Conservation (phyloP, 805 yeast genomes). For the Huiozyma sinensis region DNA sequence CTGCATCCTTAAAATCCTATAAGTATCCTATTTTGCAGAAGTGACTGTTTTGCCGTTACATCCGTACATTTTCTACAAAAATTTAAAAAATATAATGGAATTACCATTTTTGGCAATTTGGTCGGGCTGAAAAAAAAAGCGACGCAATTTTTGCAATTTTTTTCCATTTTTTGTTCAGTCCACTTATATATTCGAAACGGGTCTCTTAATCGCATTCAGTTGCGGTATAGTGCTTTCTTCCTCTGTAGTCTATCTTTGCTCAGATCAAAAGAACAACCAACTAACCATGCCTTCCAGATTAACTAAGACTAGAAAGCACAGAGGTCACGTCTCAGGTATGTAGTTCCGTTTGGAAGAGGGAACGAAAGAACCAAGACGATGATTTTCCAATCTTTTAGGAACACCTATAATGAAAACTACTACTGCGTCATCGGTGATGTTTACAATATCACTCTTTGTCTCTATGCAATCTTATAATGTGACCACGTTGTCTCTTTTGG, state of each 20-base stretch:
- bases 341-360: constrained; percentile 32
- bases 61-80: background rate
- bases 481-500: no score
- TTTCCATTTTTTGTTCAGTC: background rate
- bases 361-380: constrained; percentile 34
- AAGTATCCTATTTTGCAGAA: no score
- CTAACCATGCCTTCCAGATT: constrained; percentile 93
- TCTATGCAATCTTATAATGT: no score
- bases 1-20: no score
- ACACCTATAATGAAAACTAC: background rate
- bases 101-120: no score
- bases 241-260: no score
- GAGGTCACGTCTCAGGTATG: constrained; percentile 99
- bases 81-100: background rate
- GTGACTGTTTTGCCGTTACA: background rate
- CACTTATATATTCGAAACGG: background rate
- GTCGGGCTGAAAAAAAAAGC: background rate
- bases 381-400: constrained; percentile 9
- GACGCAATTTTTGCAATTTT: constrained; percentile 2
- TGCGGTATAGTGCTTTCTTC: no score
- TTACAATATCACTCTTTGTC: no score
- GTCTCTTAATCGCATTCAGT: background rate
- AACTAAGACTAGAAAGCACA: constrained; percentile 98
- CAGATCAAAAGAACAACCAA: constrained; percentile 4
- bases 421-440: no score